Evolutionary conservation across 352 stramenopile genomes (phyloP), one percentile per base, ranked within the genome.

Genomic region (Phytophthora foliorum): DNA sequence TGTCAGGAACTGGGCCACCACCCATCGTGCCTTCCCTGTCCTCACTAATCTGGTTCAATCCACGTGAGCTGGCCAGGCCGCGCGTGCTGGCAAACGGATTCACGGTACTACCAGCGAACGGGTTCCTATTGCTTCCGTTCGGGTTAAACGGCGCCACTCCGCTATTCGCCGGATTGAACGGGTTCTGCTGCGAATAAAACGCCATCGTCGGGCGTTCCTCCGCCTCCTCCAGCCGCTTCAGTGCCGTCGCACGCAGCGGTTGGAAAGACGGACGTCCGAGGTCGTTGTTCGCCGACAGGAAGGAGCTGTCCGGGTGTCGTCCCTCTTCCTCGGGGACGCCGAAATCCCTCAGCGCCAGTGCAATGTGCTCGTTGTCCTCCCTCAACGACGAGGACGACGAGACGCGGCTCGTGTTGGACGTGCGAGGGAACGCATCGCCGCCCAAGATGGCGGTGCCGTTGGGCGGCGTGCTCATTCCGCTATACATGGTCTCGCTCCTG

Each of bases 171-270:
- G 63, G 62, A 63, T 90, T 91, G 55, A 82, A 93, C 48, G 85
- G 82, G 70, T 91, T 91, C 56, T 85, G 68, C 46, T 85, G 76
- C 67, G 82, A 80, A 53, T 90, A 83, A 39, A 86, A 79, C 3
- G 73, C 77, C 75, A 94, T 90, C n/a, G 86, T 92, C 13, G 81
- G 80, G 9, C 88, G 88, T 49, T 95, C 87, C 36, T 93, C 87
- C 31, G 87, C 87, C 50, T 93, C 80, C 64, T 95, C 87, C 1
- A 95, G 67, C 24, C 84, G 77, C 73, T 95, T 82, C 17, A 95
- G 69, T 25, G 87, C 87, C 38, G 87, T 95, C 0, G 87, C 85
- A 49, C 87, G 87, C 39, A 95, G 74, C 24, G 84, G 87, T 63
- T 91, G 80, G 71, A 92, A 92, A 0, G 85, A 80, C 61, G 83